Conservation (phyloP, 2,329 filamentous ascomycete species). For the Aureobasidium zeae region DNA sequence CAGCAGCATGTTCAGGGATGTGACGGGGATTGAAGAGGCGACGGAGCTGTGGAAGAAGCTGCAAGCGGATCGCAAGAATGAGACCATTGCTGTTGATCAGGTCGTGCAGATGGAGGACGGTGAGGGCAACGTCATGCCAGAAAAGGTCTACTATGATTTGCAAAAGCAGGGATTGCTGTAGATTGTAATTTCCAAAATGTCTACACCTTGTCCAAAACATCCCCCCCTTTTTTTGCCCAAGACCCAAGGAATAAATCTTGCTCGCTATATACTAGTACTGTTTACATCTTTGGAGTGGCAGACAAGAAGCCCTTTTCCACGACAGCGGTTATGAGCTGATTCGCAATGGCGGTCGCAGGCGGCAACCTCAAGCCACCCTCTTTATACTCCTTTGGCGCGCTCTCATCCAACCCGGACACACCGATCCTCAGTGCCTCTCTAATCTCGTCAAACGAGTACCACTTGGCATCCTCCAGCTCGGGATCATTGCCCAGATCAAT, state of each 20-base stretch:
- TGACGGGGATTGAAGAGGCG: conserved; percentile 84
- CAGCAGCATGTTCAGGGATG: conserved; percentile 84
- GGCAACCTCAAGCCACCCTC: conserved; percentile 73
- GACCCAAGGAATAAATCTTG: no score
- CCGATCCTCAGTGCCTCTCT: conserved; percentile 61
- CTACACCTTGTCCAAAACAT: no score
- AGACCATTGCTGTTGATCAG: conserved; percentile 65
- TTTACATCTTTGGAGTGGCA: conserved; percentile 38
- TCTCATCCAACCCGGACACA: conserved; percentile 57
- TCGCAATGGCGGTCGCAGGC: conserved; percentile 81
- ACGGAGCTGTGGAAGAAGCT: conserved; percentile 88
- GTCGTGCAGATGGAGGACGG: conserved; percentile 98
- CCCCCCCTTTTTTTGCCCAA: no score
- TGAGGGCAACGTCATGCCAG: conserved; percentile 96
- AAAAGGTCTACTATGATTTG: conserved; percentile 94
- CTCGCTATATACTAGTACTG: no score
- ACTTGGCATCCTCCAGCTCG: conserved; percentile 81
- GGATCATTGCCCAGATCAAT: conserved; percentile 81
- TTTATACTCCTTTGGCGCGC: conserved; percentile 56
- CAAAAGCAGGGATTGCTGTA: conserved; percentile 82
- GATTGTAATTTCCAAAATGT: no score
- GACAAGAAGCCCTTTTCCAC: conserved; percentile 59
- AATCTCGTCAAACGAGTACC: conserved; percentile 77
- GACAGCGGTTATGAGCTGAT: conserved; percentile 75
- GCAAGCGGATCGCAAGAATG: conserved; percentile 71